A percentile compares a stretch with the other conserved stretches of the same genome.
These are phyloP conservation scores for Rhynchospora breviuscula DNA, from an alignment of 176 grass and related monocot species.

Conservation along the genomic window DNA sequence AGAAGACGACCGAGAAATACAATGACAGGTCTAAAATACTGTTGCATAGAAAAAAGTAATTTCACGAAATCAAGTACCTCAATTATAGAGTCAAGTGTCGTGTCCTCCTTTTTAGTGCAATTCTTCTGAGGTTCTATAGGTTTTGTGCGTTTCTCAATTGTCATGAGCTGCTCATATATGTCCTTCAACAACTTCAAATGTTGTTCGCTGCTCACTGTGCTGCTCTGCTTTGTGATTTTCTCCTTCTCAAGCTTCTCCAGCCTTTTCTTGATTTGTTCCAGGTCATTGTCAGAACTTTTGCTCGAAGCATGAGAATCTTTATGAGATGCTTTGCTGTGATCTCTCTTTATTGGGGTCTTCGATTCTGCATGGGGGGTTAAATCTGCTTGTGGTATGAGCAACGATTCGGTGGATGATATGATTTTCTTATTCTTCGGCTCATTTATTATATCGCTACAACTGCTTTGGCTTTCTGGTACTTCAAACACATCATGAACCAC, in stretches of 20 bases:
- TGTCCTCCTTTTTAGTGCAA: constrained; percentile 29
- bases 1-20: not conserved
- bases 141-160: constrained; percentile 63
- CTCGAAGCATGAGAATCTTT: constrained; percentile 11
- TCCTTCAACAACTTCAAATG: constrained; percentile 71
- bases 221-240: constrained; percentile 42
- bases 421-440: constrained; percentile 28
- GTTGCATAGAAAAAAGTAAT: not conserved
- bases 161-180: constrained; percentile 60
- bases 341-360: constrained; percentile 31
- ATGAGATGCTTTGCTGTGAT: constrained; percentile 36
- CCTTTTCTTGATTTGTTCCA: constrained; percentile 50
- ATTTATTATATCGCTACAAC: constrained; percentile 4
- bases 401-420: not conserved
- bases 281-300: constrained; percentile 33
- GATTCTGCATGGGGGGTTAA: constrained; percentile 22
- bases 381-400: constrained; percentile 14
- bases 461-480: constrained; percentile 30
- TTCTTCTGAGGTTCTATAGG: constrained; percentile 29
- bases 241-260: constrained; percentile 55
- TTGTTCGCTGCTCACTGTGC: constrained; percentile 35
- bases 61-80: constrained; percentile 48
- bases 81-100: constrained; percentile 47
- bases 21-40: not conserved
- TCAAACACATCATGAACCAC: constrained; percentile 27